phyloP scores from a whole-genome alignment of 805 yeast genomes.

The Candida railenensis region DNA sequence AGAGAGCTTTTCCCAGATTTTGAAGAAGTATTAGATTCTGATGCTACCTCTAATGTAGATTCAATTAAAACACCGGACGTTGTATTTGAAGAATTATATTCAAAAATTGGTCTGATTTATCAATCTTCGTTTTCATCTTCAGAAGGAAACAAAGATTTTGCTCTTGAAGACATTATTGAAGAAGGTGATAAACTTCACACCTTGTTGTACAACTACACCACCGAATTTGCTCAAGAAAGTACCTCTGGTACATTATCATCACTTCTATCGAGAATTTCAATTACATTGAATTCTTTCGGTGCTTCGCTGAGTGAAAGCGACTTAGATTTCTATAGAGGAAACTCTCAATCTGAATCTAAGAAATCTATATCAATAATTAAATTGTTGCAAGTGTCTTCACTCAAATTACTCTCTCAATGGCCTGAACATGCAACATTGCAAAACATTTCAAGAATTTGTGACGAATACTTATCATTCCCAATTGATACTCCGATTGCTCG shows the following conservation, averaged over 20 bases:
- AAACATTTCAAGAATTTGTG: constrained; percentile 60
- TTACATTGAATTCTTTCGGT: constrained; percentile 13
- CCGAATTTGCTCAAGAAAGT: constrained; percentile 19
- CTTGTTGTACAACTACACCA: constrained; percentile 9
- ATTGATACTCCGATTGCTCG: constrained; percentile 72
- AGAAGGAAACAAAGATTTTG: constrained; percentile 6
- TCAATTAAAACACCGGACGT: constrained; percentile 15
- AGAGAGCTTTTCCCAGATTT: constrained; percentile 81
- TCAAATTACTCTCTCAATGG: constrained; percentile 63
- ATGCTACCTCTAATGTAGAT: constrained; percentile 7
- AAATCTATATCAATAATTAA: constrained; percentile 53
- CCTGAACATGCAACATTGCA: constrained; percentile 92
- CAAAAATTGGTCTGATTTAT: constrained; percentile 49
- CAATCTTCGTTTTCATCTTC: constrained; percentile 36
- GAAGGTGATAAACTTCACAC: constrained; percentile 35
- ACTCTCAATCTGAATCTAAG: constrained; percentile 58
- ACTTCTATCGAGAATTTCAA: constrained; percentile 10
- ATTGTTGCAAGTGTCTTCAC: constrained; percentile 44
- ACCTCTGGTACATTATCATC: constrained; percentile 26
- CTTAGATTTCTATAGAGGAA: constrained; percentile 63
- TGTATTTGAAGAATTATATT: constrained; percentile 46
- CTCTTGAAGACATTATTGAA: constrained; percentile 28
- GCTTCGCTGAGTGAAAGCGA: constrained; percentile 17
- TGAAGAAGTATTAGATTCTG: constrained; percentile 56
- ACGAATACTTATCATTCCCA: constrained; percentile 65